Base-by-base conservation (phyloP, 108 stramenopile species). In the Bacterosira constricta region DNA sequence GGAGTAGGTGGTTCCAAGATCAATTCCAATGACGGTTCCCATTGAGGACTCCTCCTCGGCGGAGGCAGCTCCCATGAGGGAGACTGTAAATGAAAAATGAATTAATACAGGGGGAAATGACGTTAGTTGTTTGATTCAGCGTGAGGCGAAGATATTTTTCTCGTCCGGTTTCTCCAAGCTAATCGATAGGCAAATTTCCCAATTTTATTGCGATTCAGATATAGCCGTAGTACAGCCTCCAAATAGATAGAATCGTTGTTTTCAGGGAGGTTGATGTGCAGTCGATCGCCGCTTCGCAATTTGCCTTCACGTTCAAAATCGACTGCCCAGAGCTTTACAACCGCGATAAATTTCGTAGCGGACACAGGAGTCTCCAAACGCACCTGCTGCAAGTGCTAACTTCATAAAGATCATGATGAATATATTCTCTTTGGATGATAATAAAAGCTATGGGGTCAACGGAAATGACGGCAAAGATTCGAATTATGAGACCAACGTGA, bases 1-100 rank as follows among this genome's bases (percentile, higher is more conserved):
- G 21, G 96, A 97, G 91, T 98, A 99, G 35, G 98, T 99, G 38
- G 97, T 99, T 73, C 98, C 98, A 18, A 98, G 80, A 67, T 98
- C 97, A 61, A 97, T 88, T 39, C 90, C 90, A 49, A 90, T 88
- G 29, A 55, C 29, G 64, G 86, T 87, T 66, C 89, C 89, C 83
- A 82, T 90, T 63, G 81, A 69, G 59, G 72, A 63, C 23, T 79
- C 84, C 26, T 83, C 83, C 10, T 73, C 83, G 66, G 85, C 85
- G 74, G 56, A 72, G 45, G 70, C 67, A 57, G 63, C 62, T 20
- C 84, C 79, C 58, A 67, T 52, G 80, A 73, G 75, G 34, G 57
- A 25, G 37, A 57, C 73, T 79, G 85, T 73, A 25, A 89, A 86
- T 89, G 73, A 26, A 5, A 34, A 6, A 25, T 13, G 1, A 29